These are phyloP conservation scores for Agapanthus africanus DNA, from an alignment of 106 monocot species.

Conservation along the genomic window DNA sequence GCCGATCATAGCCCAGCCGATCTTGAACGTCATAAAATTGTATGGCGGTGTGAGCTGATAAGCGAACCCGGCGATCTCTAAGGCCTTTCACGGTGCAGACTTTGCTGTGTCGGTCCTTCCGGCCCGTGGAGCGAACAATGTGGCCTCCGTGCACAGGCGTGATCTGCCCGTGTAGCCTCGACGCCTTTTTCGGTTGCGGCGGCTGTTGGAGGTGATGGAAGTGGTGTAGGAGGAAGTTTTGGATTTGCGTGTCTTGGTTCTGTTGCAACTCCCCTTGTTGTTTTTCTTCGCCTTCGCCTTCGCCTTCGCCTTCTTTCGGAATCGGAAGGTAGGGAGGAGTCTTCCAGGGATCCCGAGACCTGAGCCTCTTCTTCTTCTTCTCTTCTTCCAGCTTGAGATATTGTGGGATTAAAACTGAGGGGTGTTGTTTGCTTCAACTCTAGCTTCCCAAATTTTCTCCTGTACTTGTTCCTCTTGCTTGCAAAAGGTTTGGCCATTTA, in stretches of 20 bases:
- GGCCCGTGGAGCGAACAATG: constrained; percentile 57
- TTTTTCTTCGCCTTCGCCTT: constrained; percentile 4
- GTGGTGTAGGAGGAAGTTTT: constrained; percentile 19
- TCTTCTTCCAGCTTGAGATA: background rate
- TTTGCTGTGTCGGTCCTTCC: constrained; percentile 82
- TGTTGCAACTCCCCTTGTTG: constrained; percentile 10
- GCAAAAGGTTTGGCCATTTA: background rate
- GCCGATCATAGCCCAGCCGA: constrained; percentile 72
- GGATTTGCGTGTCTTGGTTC: background rate
- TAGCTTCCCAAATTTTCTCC: background rate
- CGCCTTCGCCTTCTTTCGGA: background rate
- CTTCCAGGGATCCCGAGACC: constrained; percentile 33
- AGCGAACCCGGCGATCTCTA: constrained; percentile 59
- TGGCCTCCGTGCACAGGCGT: constrained; percentile 57
- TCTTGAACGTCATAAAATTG: constrained; percentile 84
- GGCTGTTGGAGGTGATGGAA: constrained; percentile 6
- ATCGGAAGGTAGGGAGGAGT: constrained; percentile 6
- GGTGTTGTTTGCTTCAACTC: too few relatives aligned
- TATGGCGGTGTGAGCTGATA: constrained; percentile 71
- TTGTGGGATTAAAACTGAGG: background rate
- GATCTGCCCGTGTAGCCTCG: constrained; percentile 33
- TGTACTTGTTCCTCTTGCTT: background rate
- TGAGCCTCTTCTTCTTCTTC: constrained; percentile 6
- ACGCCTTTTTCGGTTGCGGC: background rate
- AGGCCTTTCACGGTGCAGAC: constrained; percentile 71